Conservation (phyloP, 2,329 filamentous ascomycete species). For the Thielaviopsis populi region DNA sequence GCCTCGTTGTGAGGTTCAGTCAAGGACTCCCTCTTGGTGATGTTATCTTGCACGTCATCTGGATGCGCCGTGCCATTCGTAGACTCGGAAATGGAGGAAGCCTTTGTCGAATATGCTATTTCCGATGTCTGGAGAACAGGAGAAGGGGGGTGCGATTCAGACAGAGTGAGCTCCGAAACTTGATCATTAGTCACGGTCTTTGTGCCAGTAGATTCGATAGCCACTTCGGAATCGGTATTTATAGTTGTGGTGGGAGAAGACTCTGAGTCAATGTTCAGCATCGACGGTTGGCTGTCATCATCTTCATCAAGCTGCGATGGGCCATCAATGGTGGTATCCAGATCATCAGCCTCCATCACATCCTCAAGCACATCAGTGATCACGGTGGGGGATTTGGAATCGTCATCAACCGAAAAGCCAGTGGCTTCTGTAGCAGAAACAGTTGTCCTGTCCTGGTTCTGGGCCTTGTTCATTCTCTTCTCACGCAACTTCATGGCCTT, state of each 20-base stretch:
- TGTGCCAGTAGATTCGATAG: constrained; percentile 32
- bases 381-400: constrained; percentile 16
- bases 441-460: background rate
- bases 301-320: constrained; percentile 20
- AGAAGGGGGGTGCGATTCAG: constrained; percentile 44
- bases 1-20: background rate
- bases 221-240: constrained; percentile 40
- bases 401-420: constrained; percentile 14
- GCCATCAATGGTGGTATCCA: constrained; percentile 20
- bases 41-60: constrained; percentile 24
- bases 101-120: constrained; percentile 43
- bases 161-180: constrained; percentile 32
- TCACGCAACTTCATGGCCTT: constrained; percentile 85
- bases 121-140: constrained; percentile 40
- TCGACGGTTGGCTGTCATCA: constrained; percentile 23
- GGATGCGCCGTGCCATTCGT: constrained; percentile 43
- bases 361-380: background rate
- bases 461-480: constrained; percentile 38
- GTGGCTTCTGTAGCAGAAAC: background rate
- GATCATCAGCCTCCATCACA: constrained; percentile 16
- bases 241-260: constrained; percentile 2
- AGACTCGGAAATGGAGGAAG: constrained; percentile 48
- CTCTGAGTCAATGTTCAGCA: constrained; percentile 26
- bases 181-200: constrained; percentile 29
- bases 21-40: background rate